phyloP scores from a whole-genome alignment of 1,139 yeast species.

The Taphrina confusa region DNA sequence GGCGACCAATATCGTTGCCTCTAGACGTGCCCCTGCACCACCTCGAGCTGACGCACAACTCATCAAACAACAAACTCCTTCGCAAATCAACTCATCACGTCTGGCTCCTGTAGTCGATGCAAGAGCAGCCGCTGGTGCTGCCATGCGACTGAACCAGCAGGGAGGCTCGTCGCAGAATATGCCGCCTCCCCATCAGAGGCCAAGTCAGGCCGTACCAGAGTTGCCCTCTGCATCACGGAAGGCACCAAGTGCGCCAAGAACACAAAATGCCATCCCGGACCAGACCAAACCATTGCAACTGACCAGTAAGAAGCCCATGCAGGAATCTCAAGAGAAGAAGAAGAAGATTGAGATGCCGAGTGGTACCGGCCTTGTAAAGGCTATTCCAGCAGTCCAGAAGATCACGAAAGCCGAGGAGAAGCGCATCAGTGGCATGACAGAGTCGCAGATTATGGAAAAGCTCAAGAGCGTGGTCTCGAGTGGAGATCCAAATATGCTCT shows the following conservation, averaged over 20 bases:
- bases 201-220: constrained; percentile 14
- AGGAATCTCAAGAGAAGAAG: neutral
- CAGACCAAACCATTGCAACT: constrained; percentile 18
- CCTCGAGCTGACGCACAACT: neutral
- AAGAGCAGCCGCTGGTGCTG: constrained; percentile 36
- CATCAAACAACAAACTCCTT: constrained; percentile 6
- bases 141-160: constrained; percentile 27
- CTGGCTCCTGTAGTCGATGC: constrained; percentile 31
- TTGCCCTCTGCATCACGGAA: constrained; percentile 39
- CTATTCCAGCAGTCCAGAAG: constrained; percentile 37
- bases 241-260: constrained; percentile 39
- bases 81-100: constrained; percentile 13
- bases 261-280: constrained; percentile 7
- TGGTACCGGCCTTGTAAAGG: constrained; percentile 27
- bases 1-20: constrained; percentile 41
- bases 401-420: constrained; percentile 53
- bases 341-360: constrained; percentile 18
- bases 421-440: constrained; percentile 72
- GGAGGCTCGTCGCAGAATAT: neutral
- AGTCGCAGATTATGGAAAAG: constrained; percentile 81
- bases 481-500: constrained; percentile 80
- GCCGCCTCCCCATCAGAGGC: neutral
- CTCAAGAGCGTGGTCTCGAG: constrained; percentile 79
- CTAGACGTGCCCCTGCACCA: constrained; percentile 35
- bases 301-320: constrained; percentile 16